phyloP scores from a whole-genome alignment of 192 early-diverging fungal species.

The Coemansia sp. region DNA sequence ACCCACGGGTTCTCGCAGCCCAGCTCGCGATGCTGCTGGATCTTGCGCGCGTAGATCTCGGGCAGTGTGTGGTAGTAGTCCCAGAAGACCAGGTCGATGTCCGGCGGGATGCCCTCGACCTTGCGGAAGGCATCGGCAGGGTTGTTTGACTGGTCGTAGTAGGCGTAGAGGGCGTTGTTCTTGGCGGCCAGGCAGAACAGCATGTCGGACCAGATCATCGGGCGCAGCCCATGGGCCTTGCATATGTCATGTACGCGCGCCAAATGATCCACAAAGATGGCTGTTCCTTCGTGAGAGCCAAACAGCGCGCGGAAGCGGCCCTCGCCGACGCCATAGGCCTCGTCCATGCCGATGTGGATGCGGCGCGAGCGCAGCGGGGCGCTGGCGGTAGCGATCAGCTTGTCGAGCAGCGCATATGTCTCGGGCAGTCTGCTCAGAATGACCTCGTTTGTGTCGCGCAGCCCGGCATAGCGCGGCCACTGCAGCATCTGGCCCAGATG shows the following conservation, averaged over 20 bases:
- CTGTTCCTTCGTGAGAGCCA: conserved; percentile 70
- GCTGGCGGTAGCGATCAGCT: conserved; percentile 65
- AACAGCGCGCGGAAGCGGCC: conserved; percentile 75
- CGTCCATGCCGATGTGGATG: conserved; percentile 89
- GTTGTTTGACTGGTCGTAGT: conserved; percentile 71
- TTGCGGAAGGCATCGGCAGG: conserved; percentile 58
- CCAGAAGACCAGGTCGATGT: conserved; percentile 79
- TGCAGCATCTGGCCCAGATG: conserved; percentile 88
- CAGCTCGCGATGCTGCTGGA: conserved; percentile 79
- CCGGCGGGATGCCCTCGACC: conserved; percentile 57
- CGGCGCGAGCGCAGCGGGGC: conserved; percentile 71
- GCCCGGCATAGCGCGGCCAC: conserved; percentile 76
- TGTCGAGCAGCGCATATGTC: conserved; percentile 78
- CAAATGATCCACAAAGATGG: conserved; percentile 77
- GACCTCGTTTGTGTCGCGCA: conserved; percentile 83
- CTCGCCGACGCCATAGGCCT: conserved; percentile 84
- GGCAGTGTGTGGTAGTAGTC: conserved; percentile 80
- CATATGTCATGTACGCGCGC: conserved; percentile 73
- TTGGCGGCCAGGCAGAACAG: conserved; percentile 69
- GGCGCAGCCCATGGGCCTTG: conserved; percentile 57
- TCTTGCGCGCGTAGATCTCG: conserved; percentile 72
- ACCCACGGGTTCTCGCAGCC: conserved; percentile 81
- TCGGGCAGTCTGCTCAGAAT: conserved; percentile 68
- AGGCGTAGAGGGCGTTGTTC: conserved; percentile 77
- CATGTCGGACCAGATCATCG: conserved; percentile 90